Conservation (phyloP, 805 yeast species). For the Pichia thaimueangensis region DNA sequence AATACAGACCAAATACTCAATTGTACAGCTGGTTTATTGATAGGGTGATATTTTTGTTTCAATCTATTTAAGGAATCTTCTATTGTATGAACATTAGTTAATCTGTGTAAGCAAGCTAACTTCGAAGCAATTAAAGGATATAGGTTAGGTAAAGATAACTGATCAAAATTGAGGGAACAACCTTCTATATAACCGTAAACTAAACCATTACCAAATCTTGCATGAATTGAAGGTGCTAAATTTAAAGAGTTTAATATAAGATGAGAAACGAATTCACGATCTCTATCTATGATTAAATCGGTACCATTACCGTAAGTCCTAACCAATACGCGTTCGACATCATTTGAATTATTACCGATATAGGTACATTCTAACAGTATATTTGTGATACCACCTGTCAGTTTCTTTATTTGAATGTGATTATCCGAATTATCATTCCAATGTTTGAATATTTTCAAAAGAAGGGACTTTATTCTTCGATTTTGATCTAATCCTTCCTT, state of each 20-base stretch:
- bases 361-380: slow-evolving; percentile 44
- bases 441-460: slow-evolving; percentile 39
- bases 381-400: slow-evolving; percentile 62
- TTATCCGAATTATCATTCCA: slow-evolving; percentile 20
- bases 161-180: slow-evolving; percentile 48
- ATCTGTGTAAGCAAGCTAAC: slow-evolving; percentile 65
- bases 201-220: slow-evolving; percentile 65
- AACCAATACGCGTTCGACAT: slow-evolving; percentile 42
- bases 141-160: slow-evolving; percentile 40
- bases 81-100: slow-evolving; percentile 39
- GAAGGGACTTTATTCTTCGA: slow-evolving; percentile 31
- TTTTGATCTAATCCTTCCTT: slow-evolving; percentile 23
- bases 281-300: slow-evolving; percentile 62
- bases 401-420: slow-evolving; percentile 34
- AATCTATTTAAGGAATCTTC: slow-evolving; percentile 40
- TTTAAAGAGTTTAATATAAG: slow-evolving; percentile 49
- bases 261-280: slow-evolving; percentile 69
- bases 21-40: background rate
- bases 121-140: slow-evolving; percentile 57
- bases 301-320: slow-evolving; percentile 76
- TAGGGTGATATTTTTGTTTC: slow-evolving; percentile 21
- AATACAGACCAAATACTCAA: slow-evolving; percentile 45
- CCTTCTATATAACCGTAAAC: slow-evolving; percentile 68
- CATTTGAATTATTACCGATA: background rate
- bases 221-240: slow-evolving; percentile 64